These are phyloP conservation scores for Nicotiana benthamiana DNA, from an alignment of 257 asterid species.

Conservation along the genomic window DNA sequence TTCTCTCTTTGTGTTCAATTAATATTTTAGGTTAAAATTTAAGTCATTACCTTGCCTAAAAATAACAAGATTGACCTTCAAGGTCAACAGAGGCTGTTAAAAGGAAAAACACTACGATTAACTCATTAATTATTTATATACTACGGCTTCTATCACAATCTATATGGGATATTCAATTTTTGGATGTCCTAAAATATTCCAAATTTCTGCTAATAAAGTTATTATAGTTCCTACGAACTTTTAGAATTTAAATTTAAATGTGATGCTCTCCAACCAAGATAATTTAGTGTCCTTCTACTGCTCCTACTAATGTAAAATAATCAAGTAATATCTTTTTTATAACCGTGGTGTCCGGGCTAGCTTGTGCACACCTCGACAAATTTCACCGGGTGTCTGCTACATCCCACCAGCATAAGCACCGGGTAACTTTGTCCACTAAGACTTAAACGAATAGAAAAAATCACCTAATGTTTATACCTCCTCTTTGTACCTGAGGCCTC, in stretches of 20 bases:
- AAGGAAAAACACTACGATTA: background rate
- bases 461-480: too few relatives aligned
- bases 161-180: background rate
- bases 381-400: too few relatives aligned
- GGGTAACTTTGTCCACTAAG: too few relatives aligned
- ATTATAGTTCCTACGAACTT: background rate
- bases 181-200: background rate
- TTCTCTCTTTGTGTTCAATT: background rate
- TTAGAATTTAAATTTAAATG: background rate
- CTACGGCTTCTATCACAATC: background rate
- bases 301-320: background rate
- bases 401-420: too few relatives aligned
- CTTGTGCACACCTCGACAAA: too few relatives aligned
- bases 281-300: background rate
- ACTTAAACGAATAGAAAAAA: too few relatives aligned
- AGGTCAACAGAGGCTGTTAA: background rate
- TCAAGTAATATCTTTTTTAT: background rate
- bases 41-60: background rate
- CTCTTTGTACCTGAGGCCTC: too few relatives aligned
- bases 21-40: background rate
- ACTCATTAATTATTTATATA: background rate
- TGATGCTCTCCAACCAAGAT: background rate
- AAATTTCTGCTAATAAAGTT: background rate
- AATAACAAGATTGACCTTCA: background rate
- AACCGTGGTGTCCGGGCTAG: too few relatives aligned